Percentiles rank a stretch among this genome's conserved stretches.
Evolutionary conservation across 176 grass and related monocot species (phyloP).

Genomic region (Aechmea fasciata): DNA sequence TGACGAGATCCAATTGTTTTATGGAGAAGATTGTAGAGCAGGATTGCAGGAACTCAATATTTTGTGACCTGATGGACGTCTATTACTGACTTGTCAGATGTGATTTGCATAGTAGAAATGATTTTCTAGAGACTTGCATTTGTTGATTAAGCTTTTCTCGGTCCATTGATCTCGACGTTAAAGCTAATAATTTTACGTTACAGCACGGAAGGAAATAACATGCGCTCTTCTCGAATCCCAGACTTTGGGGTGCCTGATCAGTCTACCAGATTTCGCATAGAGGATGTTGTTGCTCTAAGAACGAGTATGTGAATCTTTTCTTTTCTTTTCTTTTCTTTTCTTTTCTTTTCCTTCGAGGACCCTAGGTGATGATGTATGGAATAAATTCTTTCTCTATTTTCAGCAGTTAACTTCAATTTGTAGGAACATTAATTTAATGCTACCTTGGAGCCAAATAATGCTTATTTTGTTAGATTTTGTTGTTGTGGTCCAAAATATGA

Average conservation of each 20-base stretch:
- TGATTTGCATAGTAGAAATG: neutral
- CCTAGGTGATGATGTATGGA: neutral
- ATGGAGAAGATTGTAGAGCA: no score
- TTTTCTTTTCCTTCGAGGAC: no score
- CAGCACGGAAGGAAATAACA: constrained; percentile 36
- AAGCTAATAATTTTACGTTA: neutral
- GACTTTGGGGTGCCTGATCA: constrained; percentile 40
- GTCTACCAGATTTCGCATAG: constrained; percentile 53
- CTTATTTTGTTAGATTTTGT: neutral
- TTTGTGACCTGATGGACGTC: no score
- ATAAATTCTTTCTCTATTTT: neutral
- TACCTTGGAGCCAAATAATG: neutral
- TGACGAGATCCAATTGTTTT: no score
- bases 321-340: neutral
- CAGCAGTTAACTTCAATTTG: neutral
- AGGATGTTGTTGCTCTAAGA: constrained; percentile 43
- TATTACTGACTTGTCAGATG: no score
- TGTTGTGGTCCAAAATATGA: neutral
- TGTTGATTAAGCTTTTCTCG: neutral
- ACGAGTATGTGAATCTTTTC: constrained; percentile 28
- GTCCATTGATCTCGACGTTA: neutral
- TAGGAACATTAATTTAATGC: neutral
- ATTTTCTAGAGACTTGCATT: neutral
- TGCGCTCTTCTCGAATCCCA: constrained; percentile 49
- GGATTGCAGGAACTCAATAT: no score